These are phyloP conservation scores for Stipa capillata DNA, from an alignment of 176 grass and related monocot species.

Conservation along the genomic window DNA sequence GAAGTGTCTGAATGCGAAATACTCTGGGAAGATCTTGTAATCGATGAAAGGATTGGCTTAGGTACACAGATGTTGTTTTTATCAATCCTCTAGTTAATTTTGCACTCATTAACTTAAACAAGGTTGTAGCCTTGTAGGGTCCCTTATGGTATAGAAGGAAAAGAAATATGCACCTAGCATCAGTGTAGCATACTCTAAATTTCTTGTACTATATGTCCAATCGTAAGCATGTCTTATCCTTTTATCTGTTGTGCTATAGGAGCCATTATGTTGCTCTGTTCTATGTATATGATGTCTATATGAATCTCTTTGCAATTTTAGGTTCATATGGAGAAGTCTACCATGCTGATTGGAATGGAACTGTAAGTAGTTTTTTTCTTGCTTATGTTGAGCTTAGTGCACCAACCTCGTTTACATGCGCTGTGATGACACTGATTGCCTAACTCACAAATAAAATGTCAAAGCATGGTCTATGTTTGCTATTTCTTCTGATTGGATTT, in stretches of 20 bases:
- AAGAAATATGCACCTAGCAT: conserved; percentile 15
- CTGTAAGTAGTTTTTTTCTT: conserved; percentile 43
- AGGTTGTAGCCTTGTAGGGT: background rate
- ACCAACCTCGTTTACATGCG: background rate
- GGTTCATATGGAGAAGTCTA: conserved; percentile 98
- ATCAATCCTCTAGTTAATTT: background rate
- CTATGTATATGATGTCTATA: background rate
- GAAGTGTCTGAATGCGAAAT: conserved; percentile 91
- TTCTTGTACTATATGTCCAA: background rate
- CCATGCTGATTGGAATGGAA: conserved; percentile 94
- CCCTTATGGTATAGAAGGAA: background rate
- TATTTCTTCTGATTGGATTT: background rate
- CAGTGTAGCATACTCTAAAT: background rate
- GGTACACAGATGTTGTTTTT: conserved; percentile 33
- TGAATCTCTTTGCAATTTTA: conserved; percentile 31
- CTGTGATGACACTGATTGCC: background rate
- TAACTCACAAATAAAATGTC: background rate
- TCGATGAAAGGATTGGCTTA: conserved; percentile 92
- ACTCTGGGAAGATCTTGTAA: conserved; percentile 75
- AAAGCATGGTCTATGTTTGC: background rate
- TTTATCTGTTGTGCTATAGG: background rate
- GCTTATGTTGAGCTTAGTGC: background rate
- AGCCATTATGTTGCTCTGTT: conserved; percentile 3
- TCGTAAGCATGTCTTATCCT: background rate
- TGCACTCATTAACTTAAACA: background rate